phyloP scores from a whole-genome alignment of 495 filamentous ascomycete genomes.

The Pseudevernia furfuracea region DNA sequence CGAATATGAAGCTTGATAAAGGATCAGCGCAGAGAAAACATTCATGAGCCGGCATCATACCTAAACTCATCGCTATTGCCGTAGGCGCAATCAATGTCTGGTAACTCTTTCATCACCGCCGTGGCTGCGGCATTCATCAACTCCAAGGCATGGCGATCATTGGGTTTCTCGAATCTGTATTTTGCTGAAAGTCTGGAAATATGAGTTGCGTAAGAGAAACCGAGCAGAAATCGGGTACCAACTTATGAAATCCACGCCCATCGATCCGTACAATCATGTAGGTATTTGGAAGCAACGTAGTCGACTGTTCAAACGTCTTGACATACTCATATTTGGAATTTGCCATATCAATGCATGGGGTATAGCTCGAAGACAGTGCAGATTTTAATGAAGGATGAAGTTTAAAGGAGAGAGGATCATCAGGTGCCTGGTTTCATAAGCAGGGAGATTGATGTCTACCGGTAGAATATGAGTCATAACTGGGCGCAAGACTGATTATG shows the following conservation, averaged over 20 bases:
- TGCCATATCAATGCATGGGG: conserved; percentile 41
- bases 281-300: conserved; percentile 75
- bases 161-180: conserved; percentile 83
- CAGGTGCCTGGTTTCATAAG: background rate
- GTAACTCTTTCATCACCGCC: conserved; percentile 73
- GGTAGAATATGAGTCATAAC: conserved; percentile 5
- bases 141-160: conserved; percentile 77
- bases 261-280: conserved; percentile 93
- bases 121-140: conserved; percentile 91
- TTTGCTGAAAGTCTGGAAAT: conserved; percentile 60
- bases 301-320: conserved; percentile 73
- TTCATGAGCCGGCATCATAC: conserved; percentile 32
- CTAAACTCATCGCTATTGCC: conserved; percentile 93
- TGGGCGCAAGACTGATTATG: background rate
- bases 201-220: background rate
- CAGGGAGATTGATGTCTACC: background rate
- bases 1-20: conserved; percentile 69
- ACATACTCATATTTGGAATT: conserved; percentile 89
- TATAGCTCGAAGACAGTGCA: background rate
- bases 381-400: background rate
- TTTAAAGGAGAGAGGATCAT: background rate
- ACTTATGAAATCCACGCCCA: conserved; percentile 88
- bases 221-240: conserved; percentile 20
- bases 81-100: conserved; percentile 80
- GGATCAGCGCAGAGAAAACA: background rate